Conservation (phyloP, 2,329 filamentous ascomycete species). For the Fusarium sp. region DNA sequence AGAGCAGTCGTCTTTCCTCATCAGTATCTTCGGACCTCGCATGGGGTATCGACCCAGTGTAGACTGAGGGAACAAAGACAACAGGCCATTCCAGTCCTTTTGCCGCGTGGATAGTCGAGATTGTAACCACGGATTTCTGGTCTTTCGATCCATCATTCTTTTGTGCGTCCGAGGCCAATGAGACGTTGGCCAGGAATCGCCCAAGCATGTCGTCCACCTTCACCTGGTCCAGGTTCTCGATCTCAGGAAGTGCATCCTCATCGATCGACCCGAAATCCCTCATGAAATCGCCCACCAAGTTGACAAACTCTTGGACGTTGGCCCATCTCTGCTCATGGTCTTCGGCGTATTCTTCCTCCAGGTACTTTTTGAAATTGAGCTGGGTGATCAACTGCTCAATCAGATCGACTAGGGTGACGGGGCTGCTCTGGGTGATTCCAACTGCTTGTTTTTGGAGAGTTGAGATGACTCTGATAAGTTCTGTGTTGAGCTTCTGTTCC, state of each 20-base stretch:
- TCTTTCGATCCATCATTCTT: slow-evolving; percentile 69
- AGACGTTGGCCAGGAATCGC: slow-evolving; percentile 89
- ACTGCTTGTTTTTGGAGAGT: slow-evolving; percentile 47
- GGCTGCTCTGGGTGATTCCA: slow-evolving; percentile 42
- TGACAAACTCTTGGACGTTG: slow-evolving; percentile 90
- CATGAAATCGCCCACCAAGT: slow-evolving; percentile 79
- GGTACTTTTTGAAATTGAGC: slow-evolving; percentile 78
- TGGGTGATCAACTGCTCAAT: slow-evolving; percentile 70
- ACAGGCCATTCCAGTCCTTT: slow-evolving; percentile 98
- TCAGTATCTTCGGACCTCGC: slow-evolving; percentile 85
- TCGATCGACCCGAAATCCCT: slow-evolving; percentile 56
- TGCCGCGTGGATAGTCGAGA: slow-evolving; percentile 95
- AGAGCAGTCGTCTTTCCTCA: slow-evolving; percentile 89
- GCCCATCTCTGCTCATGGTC: slow-evolving; percentile 85
- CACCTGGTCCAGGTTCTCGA: slow-evolving; percentile 78
- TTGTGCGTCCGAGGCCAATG: slow-evolving; percentile 84
- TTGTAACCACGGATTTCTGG: slow-evolving; percentile 77
- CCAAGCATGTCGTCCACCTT: slow-evolving; percentile 74
- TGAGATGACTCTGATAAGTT: slow-evolving; percentile 59
- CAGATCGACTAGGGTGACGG: slow-evolving; percentile 58
- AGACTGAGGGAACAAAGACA: slow-evolving; percentile 91
- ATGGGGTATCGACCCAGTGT: slow-evolving; percentile 92
- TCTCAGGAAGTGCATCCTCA: slow-evolving; percentile 70
- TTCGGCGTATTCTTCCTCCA: slow-evolving; percentile 77
- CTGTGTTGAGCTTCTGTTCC: slow-evolving; percentile 65